Base-by-base conservation (phyloP, 164 flowering plant genomes). In the Kalanchoe fedtschenkoi region DNA sequence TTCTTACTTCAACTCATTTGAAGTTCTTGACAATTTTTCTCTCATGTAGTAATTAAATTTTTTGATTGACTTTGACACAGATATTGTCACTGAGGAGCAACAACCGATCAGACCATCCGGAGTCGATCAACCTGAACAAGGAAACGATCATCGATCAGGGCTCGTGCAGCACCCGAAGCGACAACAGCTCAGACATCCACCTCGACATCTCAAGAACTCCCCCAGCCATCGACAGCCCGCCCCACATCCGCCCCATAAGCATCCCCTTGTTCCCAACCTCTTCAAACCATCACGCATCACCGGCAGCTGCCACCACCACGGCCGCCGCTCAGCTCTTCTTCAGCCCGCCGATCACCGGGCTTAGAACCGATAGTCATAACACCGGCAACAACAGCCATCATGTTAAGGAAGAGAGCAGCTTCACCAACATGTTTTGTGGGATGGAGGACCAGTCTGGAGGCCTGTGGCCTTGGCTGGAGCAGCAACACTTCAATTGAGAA, bases 401-500 rank as follows among this genome's bases (percentile, higher is more conserved):
- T 21, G 78, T 75, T 53, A 86, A 85, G 61, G 96, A 88, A 64
- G 97, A 95, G 66, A 80, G 77, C 68, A 75, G 87, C 54, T 47
- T 47, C 47, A 68, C 72, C 77, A 90, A 80, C 82, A 90, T 90
- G 92, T 87, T 95, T 67, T 70, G 78, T 46, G 78, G 82, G 58
- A 76, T 88, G 24, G 99, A 93, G 22, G 99, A 93, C 60, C 96
- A 88, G 17, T 68, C 95, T 6, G 87, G 80, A 17, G 24, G 54
- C 54, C 77, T 86, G 65, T 93, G 99, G 99, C 96, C 92, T 9
- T 93, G 97, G 99, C 64, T 83, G 43, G 97, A 90, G 54, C 88
- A 84, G 37, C 85, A 76, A 5, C 22, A 33, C 30, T 22, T 47
- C 16, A 30, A 47, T 24, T 47, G 55, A 47, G 21, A 46, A 19